Base-by-base conservation (phyloP, 192 early-diverging fungal genomes). In the Linnemannia schmuckeri region DNA sequence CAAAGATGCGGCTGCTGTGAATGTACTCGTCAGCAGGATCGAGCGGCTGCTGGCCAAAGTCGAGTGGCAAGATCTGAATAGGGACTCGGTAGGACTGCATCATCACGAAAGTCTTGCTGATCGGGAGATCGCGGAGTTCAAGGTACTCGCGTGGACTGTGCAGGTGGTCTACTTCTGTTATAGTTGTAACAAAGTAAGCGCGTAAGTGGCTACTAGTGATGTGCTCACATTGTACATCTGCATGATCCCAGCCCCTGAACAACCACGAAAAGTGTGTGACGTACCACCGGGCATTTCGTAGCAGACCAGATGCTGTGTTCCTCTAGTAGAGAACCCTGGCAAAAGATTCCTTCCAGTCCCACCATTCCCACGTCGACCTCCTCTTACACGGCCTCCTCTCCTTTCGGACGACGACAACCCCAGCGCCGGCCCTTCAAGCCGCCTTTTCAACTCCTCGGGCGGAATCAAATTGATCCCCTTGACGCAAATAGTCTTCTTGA, bases 401-500 rank as follows among this genome's bases (percentile, higher is more conserved):
- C 61, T 66, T 61, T 24, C 9, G 0, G 57, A 47, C 0, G n/a
- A 0, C 13, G 49, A 52, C 49, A 52, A 20, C 18, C 49, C 49
- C 49, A 52, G 4, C 0, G 30, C 6, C 10, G 12, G 52, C 13
- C 24, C n/a, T 37, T 10, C 49, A 13, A 20, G 33, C 7, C 41
- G 71, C 24, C 38, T 3, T 24, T 77, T 30, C 22, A 81, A 42
- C 15, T 87, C 72, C 9, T 55, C 35, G 0, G 70, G 76, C 9
- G 75, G 33, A 0, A 74, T 52, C 6, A 81, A 35, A 42, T 72
- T 46, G 24, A 81, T 27, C 2, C 82, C 77, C 33, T 54, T 84
- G 27, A 88, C 80, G 22, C 84, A 85, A 1, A 89, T 80, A 0
- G 89, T 89, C 76, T 89, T 89, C 37, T 89, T 89, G 15, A 82